phyloP scores from a whole-genome alignment of 2,329 filamentous ascomycete species.

The Thelonectria rubi region DNA sequence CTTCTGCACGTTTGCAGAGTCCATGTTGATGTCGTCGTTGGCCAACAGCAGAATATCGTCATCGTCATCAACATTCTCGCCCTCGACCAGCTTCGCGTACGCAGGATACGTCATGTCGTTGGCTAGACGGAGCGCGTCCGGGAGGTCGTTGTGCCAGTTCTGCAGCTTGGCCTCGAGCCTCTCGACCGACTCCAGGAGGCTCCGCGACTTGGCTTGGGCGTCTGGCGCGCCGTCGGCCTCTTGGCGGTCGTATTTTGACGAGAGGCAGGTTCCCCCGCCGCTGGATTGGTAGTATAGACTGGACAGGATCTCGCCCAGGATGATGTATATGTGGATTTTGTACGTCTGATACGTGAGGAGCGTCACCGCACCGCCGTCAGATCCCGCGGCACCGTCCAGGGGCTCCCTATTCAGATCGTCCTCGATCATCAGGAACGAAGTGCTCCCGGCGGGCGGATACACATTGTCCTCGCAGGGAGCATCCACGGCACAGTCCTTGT shows the following conservation, averaged over 20 bases:
- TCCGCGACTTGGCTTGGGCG: background rate
- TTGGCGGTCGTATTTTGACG: background rate
- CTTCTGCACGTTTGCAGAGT: background rate
- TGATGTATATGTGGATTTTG: slow-evolving; percentile 1
- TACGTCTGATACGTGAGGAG: background rate
- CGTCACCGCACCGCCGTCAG: background rate
- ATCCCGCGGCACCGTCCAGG: background rate
- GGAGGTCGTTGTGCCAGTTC: background rate
- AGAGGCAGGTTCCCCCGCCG: background rate
- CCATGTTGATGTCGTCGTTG: background rate
- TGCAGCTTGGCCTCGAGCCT: background rate
- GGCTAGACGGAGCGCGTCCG: background rate
- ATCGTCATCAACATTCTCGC: background rate
- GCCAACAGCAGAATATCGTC: background rate
- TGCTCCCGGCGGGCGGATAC: background rate
- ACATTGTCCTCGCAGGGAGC: background rate
- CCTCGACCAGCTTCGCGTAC: background rate
- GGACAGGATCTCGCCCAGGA: background rate
- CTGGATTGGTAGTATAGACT: background rate
- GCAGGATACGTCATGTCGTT: background rate
- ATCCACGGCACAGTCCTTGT: background rate
- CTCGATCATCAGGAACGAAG: slow-evolving; percentile 1
- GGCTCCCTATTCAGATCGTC: background rate
- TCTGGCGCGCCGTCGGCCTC: background rate
- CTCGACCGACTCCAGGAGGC: background rate